Evolutionary conservation across 306 rosid genomes (phyloP), one percentile per base, ranked within the genome.

Genomic region (Dryas alaskensis): DNA sequence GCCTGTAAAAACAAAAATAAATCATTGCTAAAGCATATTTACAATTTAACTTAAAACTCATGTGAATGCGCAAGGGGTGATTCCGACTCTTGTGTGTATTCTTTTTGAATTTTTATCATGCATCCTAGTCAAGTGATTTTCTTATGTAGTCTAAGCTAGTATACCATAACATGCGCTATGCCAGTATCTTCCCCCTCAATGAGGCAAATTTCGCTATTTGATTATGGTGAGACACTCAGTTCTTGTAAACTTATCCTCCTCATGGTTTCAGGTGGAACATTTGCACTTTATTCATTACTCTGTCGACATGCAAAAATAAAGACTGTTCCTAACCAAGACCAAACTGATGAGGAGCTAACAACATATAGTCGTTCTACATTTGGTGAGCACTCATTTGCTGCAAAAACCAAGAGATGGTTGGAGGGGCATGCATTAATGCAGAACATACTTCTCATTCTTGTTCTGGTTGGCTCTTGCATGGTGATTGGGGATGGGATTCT

Each of bases 401-500:
- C 96, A 78, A 86, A 85, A 81, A 88, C 91, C 19, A 88, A 93
- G 84, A 87, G 82, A 86, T 89, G 93, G 96, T 78, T 93, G 67
- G 98, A 93, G 82, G 82, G 79, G 39, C 73, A 54, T 40, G 79
- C 84, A 72, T 77, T 65, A 65, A 82, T 83, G 73, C 92, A 81
- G 82, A 85, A 81, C 71, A 67, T 64, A 14, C 88, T 93, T 78
- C 97, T 93, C 82, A 82, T 93, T 68, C 94, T 93, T 48, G 98
- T 91, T 76, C 94, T 93, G 80, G 82, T 90, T 69, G 97, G 98
- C 81, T 89, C 96, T 78, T 91, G 97, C 83, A 91, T 91, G 97
- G 97, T 93, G 42, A 87, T 91, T 80, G 98, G 98, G 74, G 97
- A 93, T 76, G 98, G 98, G 62, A 91, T 91, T 87, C 87, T 93